Evolutionary conservation across 768 basidiomycete genomes (phyloP).

Genomic region (Macrolepiota dolichaula): DNA sequence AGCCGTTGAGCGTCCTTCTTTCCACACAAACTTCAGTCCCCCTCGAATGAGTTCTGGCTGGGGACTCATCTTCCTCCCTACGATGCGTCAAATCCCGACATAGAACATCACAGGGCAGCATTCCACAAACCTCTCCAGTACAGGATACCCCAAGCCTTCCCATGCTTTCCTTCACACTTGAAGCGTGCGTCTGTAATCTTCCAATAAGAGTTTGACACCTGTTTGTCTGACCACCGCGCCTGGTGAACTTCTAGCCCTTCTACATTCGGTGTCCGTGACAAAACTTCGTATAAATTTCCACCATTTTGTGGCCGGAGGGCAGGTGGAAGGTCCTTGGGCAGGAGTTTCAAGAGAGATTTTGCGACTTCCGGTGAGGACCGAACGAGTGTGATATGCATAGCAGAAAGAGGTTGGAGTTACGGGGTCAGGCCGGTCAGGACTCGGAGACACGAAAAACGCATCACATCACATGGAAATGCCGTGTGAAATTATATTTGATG

Average conservation of each 20-base stretch:
- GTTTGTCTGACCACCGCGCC: constrained; percentile 67
- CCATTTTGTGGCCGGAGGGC: constrained; percentile 47
- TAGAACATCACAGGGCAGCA: background rate
- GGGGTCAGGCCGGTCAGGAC: background rate
- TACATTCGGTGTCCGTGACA: constrained; percentile 65
- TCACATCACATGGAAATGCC: background rate
- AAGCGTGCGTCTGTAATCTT: constrained; percentile 65
- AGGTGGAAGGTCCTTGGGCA: constrained; percentile 59
- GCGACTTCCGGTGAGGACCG: constrained; percentile 24
- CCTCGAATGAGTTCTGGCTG: constrained; percentile 65
- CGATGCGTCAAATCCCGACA: background rate
- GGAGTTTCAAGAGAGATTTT: constrained; percentile 48
- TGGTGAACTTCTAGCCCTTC: constrained; percentile 70
- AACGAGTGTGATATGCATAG: constrained; percentile 34
- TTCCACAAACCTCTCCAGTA: constrained; percentile 71
- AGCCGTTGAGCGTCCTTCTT: constrained; percentile 46
- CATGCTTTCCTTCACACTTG: constrained; percentile 71
- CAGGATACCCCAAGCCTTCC: constrained; percentile 80
- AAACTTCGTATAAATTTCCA: constrained; percentile 68
- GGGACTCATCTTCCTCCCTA: constrained; percentile 60
- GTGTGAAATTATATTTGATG: constrained; percentile 7
- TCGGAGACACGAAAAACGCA: background rate
- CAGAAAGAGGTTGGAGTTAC: constrained; percentile 11
- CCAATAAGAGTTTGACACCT: constrained; percentile 71
- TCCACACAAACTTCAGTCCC: constrained; percentile 74